Percentiles rank a stretch among this genome's conserved stretches.
Conservation (phyloP, 2,329 filamentous ascomycete species). For the Penicillium sp. region DNA sequence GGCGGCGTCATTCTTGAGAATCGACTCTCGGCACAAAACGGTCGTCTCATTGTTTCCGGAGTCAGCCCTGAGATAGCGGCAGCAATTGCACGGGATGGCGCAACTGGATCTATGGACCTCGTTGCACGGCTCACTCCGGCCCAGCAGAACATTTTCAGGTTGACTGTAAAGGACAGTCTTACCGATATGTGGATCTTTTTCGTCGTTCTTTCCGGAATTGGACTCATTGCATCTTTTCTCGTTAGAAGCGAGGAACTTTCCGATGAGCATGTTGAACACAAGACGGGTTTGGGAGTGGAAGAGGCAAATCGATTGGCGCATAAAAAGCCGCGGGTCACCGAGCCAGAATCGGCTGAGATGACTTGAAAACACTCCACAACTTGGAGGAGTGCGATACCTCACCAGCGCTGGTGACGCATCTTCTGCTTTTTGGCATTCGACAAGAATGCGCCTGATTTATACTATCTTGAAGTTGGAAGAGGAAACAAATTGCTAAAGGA, state of each 20-base stretch:
- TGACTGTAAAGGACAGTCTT: background rate
- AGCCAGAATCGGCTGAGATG: background rate
- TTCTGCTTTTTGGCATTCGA: background rate
- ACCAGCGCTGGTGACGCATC: background rate
- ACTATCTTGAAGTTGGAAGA: background rate
- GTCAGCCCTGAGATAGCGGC: background rate
- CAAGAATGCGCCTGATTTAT: background rate
- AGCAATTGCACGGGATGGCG: background rate
- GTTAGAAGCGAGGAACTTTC: background rate
- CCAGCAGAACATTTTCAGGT: background rate
- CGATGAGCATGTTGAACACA: background rate
- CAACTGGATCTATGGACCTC: background rate
- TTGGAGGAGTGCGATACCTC: background rate
- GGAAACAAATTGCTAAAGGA: background rate
- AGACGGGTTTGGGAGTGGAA: conserved; percentile 2
- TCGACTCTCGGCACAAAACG: background rate
- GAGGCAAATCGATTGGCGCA: conserved; percentile 6
- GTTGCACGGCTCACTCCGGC: background rate
- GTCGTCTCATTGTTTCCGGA: background rate
- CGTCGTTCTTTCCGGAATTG: background rate
- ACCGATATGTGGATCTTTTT: background rate
- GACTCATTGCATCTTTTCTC: background rate
- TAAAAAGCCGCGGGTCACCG: background rate
- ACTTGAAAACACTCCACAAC: background rate
- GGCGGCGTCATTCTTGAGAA: background rate